Conservation (phyloP, 1,284 basidiomycete genomes). For the Sporisorium scitamineum region DNA sequence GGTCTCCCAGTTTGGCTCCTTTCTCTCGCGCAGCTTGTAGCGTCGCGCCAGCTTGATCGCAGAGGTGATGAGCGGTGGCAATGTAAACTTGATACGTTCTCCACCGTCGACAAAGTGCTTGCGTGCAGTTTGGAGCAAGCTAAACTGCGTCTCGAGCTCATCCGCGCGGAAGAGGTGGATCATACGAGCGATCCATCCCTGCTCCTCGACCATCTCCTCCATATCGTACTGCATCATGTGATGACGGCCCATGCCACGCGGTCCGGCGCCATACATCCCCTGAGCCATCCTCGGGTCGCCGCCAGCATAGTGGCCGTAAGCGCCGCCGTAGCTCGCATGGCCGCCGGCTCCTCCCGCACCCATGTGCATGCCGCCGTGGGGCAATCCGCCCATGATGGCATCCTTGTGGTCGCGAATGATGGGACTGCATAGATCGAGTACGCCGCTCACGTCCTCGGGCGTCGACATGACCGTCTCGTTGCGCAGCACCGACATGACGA, state of each 20-base stretch:
- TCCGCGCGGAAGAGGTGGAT: slow-evolving; percentile 66
- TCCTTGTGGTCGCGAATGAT: slow-evolving; percentile 64
- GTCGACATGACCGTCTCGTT: slow-evolving; percentile 66
- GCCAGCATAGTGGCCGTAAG: slow-evolving; percentile 38
- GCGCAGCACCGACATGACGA: slow-evolving; percentile 64
- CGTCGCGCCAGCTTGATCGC: slow-evolving; percentile 65
- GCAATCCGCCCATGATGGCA: slow-evolving; percentile 39
- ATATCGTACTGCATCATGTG: slow-evolving; percentile 58
- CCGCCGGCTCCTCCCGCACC: slow-evolving; percentile 30
- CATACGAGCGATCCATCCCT: slow-evolving; percentile 66
- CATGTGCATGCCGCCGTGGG: slow-evolving; percentile 40
- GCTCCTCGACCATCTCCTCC: slow-evolving; percentile 67
- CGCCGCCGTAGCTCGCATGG: slow-evolving; percentile 35
- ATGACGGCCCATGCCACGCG: slow-evolving; percentile 43
- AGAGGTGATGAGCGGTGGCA: slow-evolving; percentile 64
- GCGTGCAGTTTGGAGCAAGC: slow-evolving; percentile 63
- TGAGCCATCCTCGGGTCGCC: slow-evolving; percentile 45
- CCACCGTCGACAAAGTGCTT: slow-evolving; percentile 65
- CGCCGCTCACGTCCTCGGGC: slow-evolving; percentile 67
- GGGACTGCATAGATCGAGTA: slow-evolving; percentile 63
- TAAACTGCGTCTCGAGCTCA: slow-evolving; percentile 65
- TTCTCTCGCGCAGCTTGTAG: slow-evolving; percentile 57
- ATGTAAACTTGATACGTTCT: slow-evolving; percentile 64
- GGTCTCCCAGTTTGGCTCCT: slow-evolving; percentile 58
- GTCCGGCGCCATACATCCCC: slow-evolving; percentile 44